Base-by-base conservation (phyloP, 75 land plant species). In the Selaginella tamariscina region DNA sequence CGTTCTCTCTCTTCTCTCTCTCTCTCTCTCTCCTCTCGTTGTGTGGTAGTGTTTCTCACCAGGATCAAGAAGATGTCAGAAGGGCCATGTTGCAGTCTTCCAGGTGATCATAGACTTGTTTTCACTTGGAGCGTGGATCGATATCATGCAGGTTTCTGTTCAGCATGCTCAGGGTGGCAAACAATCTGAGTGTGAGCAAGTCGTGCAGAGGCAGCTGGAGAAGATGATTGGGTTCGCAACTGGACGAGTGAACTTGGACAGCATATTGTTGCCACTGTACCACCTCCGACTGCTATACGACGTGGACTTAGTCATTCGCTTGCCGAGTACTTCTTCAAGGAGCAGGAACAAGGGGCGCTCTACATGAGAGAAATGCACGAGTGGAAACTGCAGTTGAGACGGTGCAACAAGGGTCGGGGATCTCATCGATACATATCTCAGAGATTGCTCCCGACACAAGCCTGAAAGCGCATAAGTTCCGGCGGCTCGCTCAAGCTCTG, bases 381-480 rank as follows among this genome's bases (percentile, higher is more conserved):
- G 49, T 5, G 15, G 49, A 39, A 5, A 15, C 49, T 15, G 49
- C 49, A 39, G 49, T 15, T 5, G 49, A 5, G 49, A 39, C 15
- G 49, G 49, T 1, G 13, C 32, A 78, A 85, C 66, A 70, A 82
- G 70, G 56, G 80, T 82, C 27, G 87, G 82, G 2, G 73, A 73
- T 22, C 30, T 85, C 32, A 73, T 85, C 5, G 87, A 85, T 69
- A 74, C 76, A 63, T 85, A 85, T 30, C 56, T 85, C 71, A 11
- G 87, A 85, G 64, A 79, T 85, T 21, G 72, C 84, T 0, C 87
- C 87, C 67, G 87, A 85, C 33, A 74, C 71, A 32, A 72, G 66
- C 31, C 68, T 85, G 64, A 79, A 82, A 70, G 72, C 77, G 0
- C 70, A 79, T 0, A 85, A 82, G 74, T 85, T 85, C 56, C 65